Percentiles rank a stretch among this genome's conserved stretches.
These are phyloP conservation scores for Dactylella cylindrospora DNA, from an alignment of 2,329 filamentous ascomycete species.

Conservation along the genomic window DNA sequence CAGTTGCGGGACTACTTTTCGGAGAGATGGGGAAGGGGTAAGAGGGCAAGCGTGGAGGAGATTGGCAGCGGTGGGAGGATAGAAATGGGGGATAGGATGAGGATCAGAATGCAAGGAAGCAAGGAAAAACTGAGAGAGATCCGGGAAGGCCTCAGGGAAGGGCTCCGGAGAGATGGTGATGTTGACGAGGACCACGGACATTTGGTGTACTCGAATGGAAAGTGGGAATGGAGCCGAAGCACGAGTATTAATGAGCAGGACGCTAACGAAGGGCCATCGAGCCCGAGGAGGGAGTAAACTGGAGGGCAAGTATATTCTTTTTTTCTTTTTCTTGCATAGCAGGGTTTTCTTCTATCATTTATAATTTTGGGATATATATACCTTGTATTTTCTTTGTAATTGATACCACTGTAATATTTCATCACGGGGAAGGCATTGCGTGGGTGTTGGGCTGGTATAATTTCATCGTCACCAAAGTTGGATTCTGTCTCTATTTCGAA, in stretches of 20 bases:
- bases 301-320: not conserved
- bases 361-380: not conserved
- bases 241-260: conserved; percentile 29
- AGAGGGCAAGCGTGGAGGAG: conserved; percentile 17
- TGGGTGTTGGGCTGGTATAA: too few relatives aligned
- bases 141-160: conserved; percentile 26
- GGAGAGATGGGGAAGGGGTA: conserved; percentile 15
- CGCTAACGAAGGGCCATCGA: conserved; percentile 10
- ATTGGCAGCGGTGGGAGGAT: conserved; percentile 7
- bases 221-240: conserved; percentile 38
- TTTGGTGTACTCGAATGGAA: conserved; percentile 37
- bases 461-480: too few relatives aligned
- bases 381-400: conserved; percentile 12
- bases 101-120: conserved; percentile 24
- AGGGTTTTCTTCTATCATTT: conserved; percentile 3
- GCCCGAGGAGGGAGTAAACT: not conserved
- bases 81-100: conserved; percentile 24
- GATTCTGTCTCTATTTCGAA: too few relatives aligned
- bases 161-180: conserved; percentile 11
- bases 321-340: not conserved
- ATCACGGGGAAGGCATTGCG: too few relatives aligned
- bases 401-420: conserved; percentile 7
- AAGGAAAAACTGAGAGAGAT: conserved; percentile 35
- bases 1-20: conserved; percentile 24
- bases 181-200: conserved; percentile 22